These are phyloP conservation scores for Pythium rhizo-oryzae DNA, from an alignment of 352 stramenopile species.

Conservation along the genomic window DNA sequence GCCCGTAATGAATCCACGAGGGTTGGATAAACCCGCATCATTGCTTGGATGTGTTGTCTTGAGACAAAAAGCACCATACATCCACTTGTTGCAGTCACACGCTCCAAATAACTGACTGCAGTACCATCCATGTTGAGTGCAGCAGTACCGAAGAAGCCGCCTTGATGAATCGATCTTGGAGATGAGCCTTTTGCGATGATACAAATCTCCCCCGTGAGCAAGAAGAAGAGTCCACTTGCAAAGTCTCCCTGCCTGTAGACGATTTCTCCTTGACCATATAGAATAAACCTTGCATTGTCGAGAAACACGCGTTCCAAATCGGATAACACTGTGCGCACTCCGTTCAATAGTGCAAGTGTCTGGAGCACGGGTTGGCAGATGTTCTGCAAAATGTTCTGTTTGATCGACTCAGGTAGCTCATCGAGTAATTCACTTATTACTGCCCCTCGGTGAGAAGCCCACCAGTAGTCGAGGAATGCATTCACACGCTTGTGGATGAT, in stretches of 20 bases:
- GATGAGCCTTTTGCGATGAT: constrained; percentile 39
- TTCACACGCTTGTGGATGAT: constrained; percentile 68
- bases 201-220: constrained; percentile 57
- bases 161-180: constrained; percentile 46
- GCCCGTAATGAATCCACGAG: constrained; percentile 38
- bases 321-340: constrained; percentile 45
- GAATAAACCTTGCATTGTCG: constrained; percentile 65
- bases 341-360: constrained; percentile 48
- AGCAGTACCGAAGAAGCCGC: constrained; percentile 58
- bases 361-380: constrained; percentile 65
- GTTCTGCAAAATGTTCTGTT: constrained; percentile 59
- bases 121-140: constrained; percentile 40
- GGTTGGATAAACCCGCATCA: constrained; percentile 37
- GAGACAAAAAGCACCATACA: constrained; percentile 62
- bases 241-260: constrained; percentile 68
- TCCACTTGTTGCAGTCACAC: constrained; percentile 51
- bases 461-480: constrained; percentile 76
- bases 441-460: constrained; percentile 65
- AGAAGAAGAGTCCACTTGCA: constrained; percentile 56
- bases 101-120: constrained; percentile 48
- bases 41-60: constrained; percentile 44
- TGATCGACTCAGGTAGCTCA: constrained; percentile 62
- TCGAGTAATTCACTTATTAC: constrained; percentile 60
- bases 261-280: constrained; percentile 71
- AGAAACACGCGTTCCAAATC: constrained; percentile 62